Conservation (phyloP, 108 stramenopile species). For the Aurantiochytrium sp. region DNA sequence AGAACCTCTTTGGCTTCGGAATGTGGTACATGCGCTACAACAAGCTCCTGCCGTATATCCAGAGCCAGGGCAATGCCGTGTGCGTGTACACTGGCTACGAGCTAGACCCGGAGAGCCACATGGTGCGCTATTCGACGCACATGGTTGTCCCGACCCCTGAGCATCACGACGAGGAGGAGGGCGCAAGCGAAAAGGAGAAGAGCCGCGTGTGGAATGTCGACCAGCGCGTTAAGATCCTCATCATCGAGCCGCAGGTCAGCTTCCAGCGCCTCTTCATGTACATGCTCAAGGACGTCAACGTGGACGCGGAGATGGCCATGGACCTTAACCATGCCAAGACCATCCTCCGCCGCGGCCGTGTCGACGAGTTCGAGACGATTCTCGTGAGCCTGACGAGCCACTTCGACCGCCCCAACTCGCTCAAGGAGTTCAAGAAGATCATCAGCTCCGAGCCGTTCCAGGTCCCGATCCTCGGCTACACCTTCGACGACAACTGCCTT, state of each 20-base stretch:
- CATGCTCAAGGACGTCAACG: conserved; percentile 14
- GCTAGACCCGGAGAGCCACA: background rate
- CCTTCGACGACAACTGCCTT: background rate
- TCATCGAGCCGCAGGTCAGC: background rate
- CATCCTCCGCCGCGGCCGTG: conserved; percentile 1
- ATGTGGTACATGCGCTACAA: conserved; percentile 28
- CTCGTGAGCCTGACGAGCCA: background rate
- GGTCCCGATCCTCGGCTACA: background rate
- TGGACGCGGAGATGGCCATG: background rate
- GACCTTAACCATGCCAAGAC: background rate
- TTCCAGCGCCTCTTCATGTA: conserved; percentile 5
- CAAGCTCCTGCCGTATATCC: background rate
- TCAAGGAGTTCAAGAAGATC: conserved; percentile 26
- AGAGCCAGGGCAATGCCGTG: background rate
- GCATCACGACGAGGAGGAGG: background rate
- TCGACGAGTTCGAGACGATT: background rate
- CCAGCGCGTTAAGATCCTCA: background rate
- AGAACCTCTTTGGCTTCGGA: conserved; percentile 22
- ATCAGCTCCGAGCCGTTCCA: background rate
- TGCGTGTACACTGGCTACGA: conserved; percentile 1
- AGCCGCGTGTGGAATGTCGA: background rate
- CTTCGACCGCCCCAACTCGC: background rate
- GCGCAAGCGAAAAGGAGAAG: background rate
- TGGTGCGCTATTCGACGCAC: background rate
- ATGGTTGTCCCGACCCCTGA: background rate